Conservation (phyloP, 2,329 filamentous ascomycete genomes). For the Diaporthe velutina region DNA sequence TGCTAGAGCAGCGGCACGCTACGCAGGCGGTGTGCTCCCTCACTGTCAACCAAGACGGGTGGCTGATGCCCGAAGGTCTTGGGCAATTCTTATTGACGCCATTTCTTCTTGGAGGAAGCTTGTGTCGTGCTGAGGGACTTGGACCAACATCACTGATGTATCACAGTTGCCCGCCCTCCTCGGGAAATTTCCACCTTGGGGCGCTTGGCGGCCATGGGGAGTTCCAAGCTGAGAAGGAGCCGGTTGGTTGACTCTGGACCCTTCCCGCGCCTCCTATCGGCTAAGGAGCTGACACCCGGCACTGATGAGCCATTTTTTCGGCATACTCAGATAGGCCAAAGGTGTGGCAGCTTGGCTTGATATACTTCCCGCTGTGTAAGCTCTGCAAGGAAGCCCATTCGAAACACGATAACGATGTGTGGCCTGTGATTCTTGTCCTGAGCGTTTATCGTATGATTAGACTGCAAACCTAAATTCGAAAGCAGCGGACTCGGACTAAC, state of each 20-base stretch:
- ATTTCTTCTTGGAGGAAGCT: slow-evolving; percentile 10
- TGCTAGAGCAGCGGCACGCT: not conserved
- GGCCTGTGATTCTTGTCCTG: not conserved
- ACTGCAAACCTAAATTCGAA: not conserved
- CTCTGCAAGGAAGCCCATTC: slow-evolving; percentile 1
- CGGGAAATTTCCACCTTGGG: not conserved
- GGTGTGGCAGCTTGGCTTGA: not conserved
- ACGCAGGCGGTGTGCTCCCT: slow-evolving; percentile 20
- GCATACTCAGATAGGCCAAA: slow-evolving; percentile 3
- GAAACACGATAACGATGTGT: not conserved
- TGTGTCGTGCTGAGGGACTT: slow-evolving; percentile 5
- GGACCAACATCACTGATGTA: not conserved
- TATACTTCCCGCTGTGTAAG: slow-evolving; percentile 13
- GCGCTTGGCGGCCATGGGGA: slow-evolving; percentile 10
- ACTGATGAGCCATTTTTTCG: slow-evolving; percentile 22
- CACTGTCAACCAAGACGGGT: slow-evolving; percentile 27
- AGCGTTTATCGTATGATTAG: not conserved
- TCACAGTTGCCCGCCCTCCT: not conserved
- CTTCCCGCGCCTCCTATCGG: not conserved
- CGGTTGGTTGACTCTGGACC: slow-evolving; percentile 3
- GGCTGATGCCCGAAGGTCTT: slow-evolving; percentile 4
- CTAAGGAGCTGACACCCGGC: slow-evolving; percentile 16
- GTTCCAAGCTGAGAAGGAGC: not conserved
- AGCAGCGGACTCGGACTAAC: not conserved
- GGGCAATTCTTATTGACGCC: slow-evolving; percentile 17